Evolutionary conservation across 2,329 filamentous ascomycete species (phyloP).

Genomic region (Aaosphaeria arxii): DNA sequence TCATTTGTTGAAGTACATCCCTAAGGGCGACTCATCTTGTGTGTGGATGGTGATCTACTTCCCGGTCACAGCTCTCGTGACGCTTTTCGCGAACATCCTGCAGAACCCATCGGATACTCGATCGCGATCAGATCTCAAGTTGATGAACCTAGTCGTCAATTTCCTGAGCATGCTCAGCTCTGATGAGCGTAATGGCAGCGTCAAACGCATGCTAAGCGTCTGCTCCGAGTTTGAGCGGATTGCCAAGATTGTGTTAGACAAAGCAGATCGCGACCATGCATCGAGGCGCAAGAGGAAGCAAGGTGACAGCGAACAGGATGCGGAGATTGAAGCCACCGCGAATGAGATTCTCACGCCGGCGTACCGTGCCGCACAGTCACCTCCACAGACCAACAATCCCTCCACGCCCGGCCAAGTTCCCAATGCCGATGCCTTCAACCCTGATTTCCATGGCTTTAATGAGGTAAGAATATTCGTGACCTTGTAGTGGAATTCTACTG

Average conservation of each 20-base stretch:
- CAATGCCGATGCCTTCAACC: conserved; percentile 19
- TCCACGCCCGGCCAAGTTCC: conserved; percentile 6
- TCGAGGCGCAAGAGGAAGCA: conserved; percentile 82
- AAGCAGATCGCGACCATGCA: conserved; percentile 79
- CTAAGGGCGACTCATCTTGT: conserved; percentile 89
- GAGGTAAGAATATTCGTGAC: conserved; percentile 21
- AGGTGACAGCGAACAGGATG: conserved; percentile 49
- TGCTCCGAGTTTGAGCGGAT: conserved; percentile 98
- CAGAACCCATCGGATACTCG: conserved; percentile 91
- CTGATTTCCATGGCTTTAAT: conserved; percentile 36
- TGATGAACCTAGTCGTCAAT: conserved; percentile 91
- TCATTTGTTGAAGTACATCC: conserved; percentile 91
- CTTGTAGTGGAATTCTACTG: neutral
- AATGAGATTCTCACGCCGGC: conserved; percentile 31
- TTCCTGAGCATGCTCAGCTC: conserved; percentile 87
- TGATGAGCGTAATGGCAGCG: conserved; percentile 84
- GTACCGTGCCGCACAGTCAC: conserved; percentile 23
- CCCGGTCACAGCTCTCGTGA: conserved; percentile 90
- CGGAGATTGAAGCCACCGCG: conserved; percentile 35
- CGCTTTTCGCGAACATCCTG: conserved; percentile 91
- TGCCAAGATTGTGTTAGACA: conserved; percentile 84
- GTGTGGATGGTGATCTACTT: conserved; percentile 98
- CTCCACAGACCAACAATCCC: conserved; percentile 15
- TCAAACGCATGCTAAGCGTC: conserved; percentile 89
- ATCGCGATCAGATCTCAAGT: conserved; percentile 80